These are phyloP conservation scores for Nitzschia putrida DNA, from an alignment of 108 stramenopile genomes.

Conservation along the genomic window DNA sequence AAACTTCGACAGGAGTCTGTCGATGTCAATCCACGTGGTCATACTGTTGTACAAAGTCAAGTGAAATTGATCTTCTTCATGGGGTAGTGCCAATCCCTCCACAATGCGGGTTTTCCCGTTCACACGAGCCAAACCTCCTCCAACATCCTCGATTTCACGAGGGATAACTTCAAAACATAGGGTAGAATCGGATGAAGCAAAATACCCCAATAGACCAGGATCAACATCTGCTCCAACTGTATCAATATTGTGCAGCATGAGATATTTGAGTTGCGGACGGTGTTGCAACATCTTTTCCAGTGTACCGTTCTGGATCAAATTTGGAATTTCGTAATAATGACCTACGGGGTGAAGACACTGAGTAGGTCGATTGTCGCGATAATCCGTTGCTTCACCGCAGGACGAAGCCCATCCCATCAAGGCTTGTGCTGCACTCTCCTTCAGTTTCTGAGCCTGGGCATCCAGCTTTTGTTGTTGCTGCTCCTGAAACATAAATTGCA, in stretches of 20 bases:
- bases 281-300: slow-evolving; percentile 44
- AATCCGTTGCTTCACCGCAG: slow-evolving; percentile 55
- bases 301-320: slow-evolving; percentile 59
- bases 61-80: slow-evolving; percentile 60
- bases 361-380: slow-evolving; percentile 49
- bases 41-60: slow-evolving; percentile 62
- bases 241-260: slow-evolving; percentile 72
- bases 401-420: slow-evolving; percentile 53
- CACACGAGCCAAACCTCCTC: slow-evolving; percentile 56
- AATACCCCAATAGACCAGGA: slow-evolving; percentile 54
- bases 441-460: slow-evolving; percentile 59
- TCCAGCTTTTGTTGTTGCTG: slow-evolving; percentile 53
- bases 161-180: slow-evolving; percentile 61
- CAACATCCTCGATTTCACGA: slow-evolving; percentile 59
- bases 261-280: slow-evolving; percentile 56
- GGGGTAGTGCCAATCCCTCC: slow-evolving; percentile 59
- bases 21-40: slow-evolving; percentile 64
- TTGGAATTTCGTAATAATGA: slow-evolving; percentile 64
- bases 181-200: slow-evolving; percentile 39
- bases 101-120: slow-evolving; percentile 54
- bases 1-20: slow-evolving; percentile 45
- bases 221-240: slow-evolving; percentile 63
- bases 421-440: slow-evolving; percentile 45
- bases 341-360: slow-evolving; percentile 66
- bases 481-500: slow-evolving; percentile 60